phyloP scores from a whole-genome alignment of 2,329 filamentous ascomycete genomes.

The Microsporum audouinii region DNA sequence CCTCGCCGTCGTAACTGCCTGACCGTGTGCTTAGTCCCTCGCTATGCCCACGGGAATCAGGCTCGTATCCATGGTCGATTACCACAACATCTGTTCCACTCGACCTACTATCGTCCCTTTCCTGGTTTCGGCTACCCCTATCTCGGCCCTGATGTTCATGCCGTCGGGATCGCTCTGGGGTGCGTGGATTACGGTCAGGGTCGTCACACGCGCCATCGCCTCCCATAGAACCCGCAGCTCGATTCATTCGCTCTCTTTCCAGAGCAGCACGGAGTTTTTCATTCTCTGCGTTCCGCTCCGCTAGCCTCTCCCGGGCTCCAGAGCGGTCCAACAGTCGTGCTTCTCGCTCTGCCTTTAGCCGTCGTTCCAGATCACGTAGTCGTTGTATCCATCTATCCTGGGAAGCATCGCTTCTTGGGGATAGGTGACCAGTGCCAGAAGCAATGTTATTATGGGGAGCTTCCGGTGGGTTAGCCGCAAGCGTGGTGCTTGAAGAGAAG shows the following conservation, averaged over 20 bases:
- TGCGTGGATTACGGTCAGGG: background rate
- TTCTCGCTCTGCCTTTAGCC: slow-evolving; percentile 83
- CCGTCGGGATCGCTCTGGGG: background rate
- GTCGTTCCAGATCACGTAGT: slow-evolving; percentile 73
- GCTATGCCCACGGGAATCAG: slow-evolving; percentile 3
- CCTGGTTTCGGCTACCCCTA: background rate
- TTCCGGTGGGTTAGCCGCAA: slow-evolving; percentile 16
- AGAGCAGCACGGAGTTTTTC: slow-evolving; percentile 56
- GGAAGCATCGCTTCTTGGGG: slow-evolving; percentile 22
- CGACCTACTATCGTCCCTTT: slow-evolving; percentile 1
- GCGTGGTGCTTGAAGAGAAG: slow-evolving; percentile 24
- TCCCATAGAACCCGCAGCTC: background rate
- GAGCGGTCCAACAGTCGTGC: slow-evolving; percentile 71
- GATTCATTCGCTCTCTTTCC: slow-evolving; percentile 43
- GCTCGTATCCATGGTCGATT: slow-evolving; percentile 7
- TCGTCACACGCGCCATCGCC: slow-evolving; percentile 3
- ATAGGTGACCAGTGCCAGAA: slow-evolving; percentile 14
- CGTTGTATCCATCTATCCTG: slow-evolving; percentile 77
- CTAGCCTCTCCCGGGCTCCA: slow-evolving; percentile 67
- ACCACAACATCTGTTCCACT: slow-evolving; percentile 8
- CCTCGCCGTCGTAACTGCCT: slow-evolving; percentile 14
- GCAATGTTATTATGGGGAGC: background rate
- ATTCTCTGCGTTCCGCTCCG: slow-evolving; percentile 64
- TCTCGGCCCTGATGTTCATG: background rate
- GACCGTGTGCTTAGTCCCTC: slow-evolving; percentile 2